Percentiles rank a stretch among this genome's conserved stretches.
Conservation (phyloP, 2,329 filamentous ascomycete species). For the Fusarium pseudoanthophilum region DNA sequence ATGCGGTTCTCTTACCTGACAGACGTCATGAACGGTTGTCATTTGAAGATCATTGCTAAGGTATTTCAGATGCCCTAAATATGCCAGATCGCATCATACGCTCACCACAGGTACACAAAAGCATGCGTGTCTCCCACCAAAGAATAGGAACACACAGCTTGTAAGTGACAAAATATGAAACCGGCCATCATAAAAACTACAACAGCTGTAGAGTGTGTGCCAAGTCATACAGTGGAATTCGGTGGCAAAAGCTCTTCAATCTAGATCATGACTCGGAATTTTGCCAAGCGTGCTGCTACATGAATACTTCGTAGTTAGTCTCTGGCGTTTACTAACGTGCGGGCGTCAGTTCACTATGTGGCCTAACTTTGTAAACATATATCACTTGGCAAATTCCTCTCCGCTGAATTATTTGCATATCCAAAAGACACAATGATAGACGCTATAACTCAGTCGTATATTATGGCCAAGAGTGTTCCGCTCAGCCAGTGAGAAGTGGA, state of each 20-base stretch:
- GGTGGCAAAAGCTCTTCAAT: neutral
- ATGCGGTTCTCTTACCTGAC: neutral
- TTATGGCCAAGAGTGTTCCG: neutral
- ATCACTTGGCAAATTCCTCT: neutral
- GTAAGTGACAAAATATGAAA: neutral
- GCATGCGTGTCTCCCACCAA: neutral
- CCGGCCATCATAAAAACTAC: too few relatives aligned
- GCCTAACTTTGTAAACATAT: neutral
- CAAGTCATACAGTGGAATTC: neutral
- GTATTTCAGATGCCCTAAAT: neutral
- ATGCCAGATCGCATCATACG: neutral
- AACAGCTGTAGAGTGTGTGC: neutral
- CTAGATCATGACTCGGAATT: neutral
- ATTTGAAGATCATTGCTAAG: neutral
- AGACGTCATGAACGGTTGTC: neutral
- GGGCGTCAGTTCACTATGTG: neutral
- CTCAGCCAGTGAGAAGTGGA: neutral
- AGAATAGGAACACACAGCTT: neutral
- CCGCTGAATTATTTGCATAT: neutral
- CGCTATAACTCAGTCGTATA: neutral
- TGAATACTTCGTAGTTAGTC: neutral
- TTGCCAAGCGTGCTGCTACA: neutral
- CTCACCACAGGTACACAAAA: too few relatives aligned
- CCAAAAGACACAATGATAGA: neutral
- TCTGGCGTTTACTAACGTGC: neutral